These are phyloP conservation scores for Sanghuangporus sanghuang DNA, from an alignment of 1,284 basidiomycete species.

Conservation along the genomic window DNA sequence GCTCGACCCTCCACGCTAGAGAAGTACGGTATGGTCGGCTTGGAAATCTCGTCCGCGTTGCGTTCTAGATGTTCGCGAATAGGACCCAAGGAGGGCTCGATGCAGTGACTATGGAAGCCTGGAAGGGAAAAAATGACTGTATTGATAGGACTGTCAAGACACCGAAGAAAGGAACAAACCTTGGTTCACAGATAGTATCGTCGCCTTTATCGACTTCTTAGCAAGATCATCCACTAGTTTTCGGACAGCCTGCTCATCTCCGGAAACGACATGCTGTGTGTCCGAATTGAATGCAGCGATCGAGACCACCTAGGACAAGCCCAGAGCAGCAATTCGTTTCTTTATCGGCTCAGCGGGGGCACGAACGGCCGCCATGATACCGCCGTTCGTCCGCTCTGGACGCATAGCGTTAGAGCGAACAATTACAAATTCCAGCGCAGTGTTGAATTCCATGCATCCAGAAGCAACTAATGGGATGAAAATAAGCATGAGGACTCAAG, in stretches of 20 bases:
- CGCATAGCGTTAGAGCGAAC: constrained; percentile 29
- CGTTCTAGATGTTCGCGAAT: constrained; percentile 27
- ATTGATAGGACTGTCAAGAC: neutral
- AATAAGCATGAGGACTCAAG: constrained; percentile 13
- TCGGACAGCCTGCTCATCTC: constrained; percentile 26
- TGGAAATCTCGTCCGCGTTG: constrained; percentile 19
- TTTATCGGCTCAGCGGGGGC: constrained; percentile 21
- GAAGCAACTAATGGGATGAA: constrained; percentile 13
- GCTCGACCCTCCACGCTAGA: constrained; percentile 28
- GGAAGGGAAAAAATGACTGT: neutral
- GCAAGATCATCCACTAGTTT: constrained; percentile 27
- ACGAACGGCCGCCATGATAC: constrained; percentile 30
- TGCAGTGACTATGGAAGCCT: constrained; percentile 34
- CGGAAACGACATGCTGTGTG: constrained; percentile 30
- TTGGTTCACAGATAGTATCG: constrained; percentile 30
- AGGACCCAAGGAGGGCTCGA: constrained; percentile 25
- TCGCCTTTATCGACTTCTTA: constrained; percentile 25
- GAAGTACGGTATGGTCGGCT: constrained; percentile 26
- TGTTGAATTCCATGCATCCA: constrained; percentile 26
- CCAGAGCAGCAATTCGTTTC: constrained; percentile 25
- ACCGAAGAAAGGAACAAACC: constrained; percentile 7
- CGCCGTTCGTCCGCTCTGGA: constrained; percentile 25
- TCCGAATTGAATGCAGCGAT: constrained; percentile 30
- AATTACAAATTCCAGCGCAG: constrained; percentile 29
- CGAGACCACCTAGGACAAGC: constrained; percentile 22